These are phyloP conservation scores for Trichosporon sp. DNA, from an alignment of 1,284 basidiomycete genomes.

Conservation along the genomic window DNA sequence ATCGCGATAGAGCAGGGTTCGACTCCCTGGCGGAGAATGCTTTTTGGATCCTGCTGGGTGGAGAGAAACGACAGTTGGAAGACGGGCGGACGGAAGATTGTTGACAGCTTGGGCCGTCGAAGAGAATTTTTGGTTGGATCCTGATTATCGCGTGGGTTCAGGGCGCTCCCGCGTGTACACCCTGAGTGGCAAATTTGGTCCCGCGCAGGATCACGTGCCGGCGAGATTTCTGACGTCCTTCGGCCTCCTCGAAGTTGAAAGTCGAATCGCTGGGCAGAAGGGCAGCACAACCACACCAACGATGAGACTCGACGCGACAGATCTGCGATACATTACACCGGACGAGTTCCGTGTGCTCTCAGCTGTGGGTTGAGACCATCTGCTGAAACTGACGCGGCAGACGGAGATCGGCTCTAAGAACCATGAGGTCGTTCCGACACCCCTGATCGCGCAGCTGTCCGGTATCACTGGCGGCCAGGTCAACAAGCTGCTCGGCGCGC, in stretches of 20 bases:
- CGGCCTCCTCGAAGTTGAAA: neutral
- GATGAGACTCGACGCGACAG: constrained; percentile 94
- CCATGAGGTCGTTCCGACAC: constrained; percentile 88
- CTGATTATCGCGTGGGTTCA: constrained; percentile 4
- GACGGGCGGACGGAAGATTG: neutral
- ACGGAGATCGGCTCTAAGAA: constrained; percentile 98
- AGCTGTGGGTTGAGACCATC: constrained; percentile 58
- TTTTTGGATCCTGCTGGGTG: neutral
- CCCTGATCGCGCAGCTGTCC: constrained; percentile 85
- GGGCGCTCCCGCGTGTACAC: neutral
- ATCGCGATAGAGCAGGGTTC: constrained; percentile 5
- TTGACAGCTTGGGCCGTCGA: neutral
- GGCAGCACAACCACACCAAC: constrained; percentile 10
- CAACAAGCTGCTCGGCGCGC: constrained; percentile 82
- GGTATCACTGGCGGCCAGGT: constrained; percentile 85
- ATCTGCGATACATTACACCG: constrained; percentile 83
- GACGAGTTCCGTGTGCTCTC: constrained; percentile 94
- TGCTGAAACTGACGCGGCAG: constrained; percentile 50
- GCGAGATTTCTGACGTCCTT: neutral
- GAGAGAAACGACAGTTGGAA: neutral
- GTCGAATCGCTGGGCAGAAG: neutral
- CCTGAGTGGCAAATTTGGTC: constrained; percentile 1
- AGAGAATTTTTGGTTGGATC: neutral
- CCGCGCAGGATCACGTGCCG: neutral
- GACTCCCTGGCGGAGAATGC: constrained; percentile 4